These are phyloP conservation scores for Fusarium torreyae DNA, from an alignment of 2,329 filamentous ascomycete genomes.

Conservation along the genomic window DNA sequence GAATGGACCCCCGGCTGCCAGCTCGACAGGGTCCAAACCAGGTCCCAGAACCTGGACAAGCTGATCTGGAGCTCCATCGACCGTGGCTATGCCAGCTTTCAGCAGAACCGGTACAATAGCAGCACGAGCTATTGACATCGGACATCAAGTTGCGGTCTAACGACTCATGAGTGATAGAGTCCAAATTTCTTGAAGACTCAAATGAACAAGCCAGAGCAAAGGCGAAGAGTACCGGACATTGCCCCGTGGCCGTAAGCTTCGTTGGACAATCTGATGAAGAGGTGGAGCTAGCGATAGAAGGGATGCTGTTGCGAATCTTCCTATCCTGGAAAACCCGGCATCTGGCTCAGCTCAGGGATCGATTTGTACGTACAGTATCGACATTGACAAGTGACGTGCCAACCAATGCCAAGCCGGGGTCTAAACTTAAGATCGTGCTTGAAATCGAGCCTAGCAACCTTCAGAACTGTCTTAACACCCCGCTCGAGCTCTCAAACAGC, in stretches of 20 bases:
- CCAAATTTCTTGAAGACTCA: not conserved
- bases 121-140: constrained; percentile 25
- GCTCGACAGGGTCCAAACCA: constrained; percentile 48
- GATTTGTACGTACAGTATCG: constrained; percentile 10
- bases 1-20: constrained; percentile 32
- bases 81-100: constrained; percentile 43
- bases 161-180: constrained; percentile 2
- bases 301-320: not conserved
- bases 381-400: constrained; percentile 26
- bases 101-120: not conserved
- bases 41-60: constrained; percentile 46
- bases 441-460: constrained; percentile 34
- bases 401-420: constrained; percentile 38
- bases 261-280: constrained; percentile 11
- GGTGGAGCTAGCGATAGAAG: not conserved
- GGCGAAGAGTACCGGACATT: constrained; percentile 8
- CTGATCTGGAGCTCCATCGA: constrained; percentile 40
- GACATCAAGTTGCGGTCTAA: constrained; percentile 27
- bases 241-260: constrained; percentile 10
- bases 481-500: constrained; percentile 34
- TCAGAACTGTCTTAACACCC: constrained; percentile 31
- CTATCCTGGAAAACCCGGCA: constrained; percentile 25
- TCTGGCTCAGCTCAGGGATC: constrained; percentile 14
- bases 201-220: not conserved
- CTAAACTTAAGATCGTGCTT: constrained; percentile 30